Conservation (phyloP, 2,329 filamentous ascomycete species). For the Aspergillus glaucus region DNA sequence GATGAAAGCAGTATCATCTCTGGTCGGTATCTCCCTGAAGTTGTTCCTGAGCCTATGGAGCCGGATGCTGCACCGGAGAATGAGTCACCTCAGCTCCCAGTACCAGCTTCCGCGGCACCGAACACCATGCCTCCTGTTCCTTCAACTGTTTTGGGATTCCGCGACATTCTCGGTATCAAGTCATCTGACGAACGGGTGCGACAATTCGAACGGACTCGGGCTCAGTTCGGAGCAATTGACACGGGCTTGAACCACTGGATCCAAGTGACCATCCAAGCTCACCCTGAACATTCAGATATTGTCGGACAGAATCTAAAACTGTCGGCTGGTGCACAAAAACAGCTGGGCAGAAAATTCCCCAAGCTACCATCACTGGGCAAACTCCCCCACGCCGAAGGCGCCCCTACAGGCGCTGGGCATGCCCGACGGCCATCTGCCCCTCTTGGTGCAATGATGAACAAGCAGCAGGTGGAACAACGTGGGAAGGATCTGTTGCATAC, state of each 20-base stretch:
- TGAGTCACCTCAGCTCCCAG: slow-evolving; percentile 2
- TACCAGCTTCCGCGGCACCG: slow-evolving; percentile 8
- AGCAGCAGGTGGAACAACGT: slow-evolving; percentile 67
- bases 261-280: slow-evolving; percentile 40
- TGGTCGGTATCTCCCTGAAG: slow-evolving; percentile 8
- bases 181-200: slow-evolving; percentile 62
- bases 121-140: neutral
- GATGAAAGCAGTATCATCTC: slow-evolving; percentile 13
- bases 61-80: slow-evolving; percentile 2
- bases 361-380: slow-evolving; percentile 33
- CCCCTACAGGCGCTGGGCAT: slow-evolving; percentile 28
- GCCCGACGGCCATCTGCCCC: slow-evolving; percentile 30
- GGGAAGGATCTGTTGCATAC: slow-evolving; percentile 84
- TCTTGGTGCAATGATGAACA: slow-evolving; percentile 40
- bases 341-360: slow-evolving; percentile 33
- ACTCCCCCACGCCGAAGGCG: slow-evolving; percentile 21
- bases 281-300: slow-evolving; percentile 49
- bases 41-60: slow-evolving; percentile 4
- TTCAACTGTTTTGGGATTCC: slow-evolving; percentile 54
- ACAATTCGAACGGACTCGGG: slow-evolving; percentile 65
- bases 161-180: slow-evolving; percentile 68
- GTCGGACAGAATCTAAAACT: slow-evolving; percentile 30
- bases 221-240: slow-evolving; percentile 64
- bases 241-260: slow-evolving; percentile 65
- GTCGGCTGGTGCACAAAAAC: slow-evolving; percentile 23